A percentile compares a stretch with the other conserved stretches of the same genome.
These are phyloP conservation scores for Nakazawaea populi DNA, from an alignment of 805 yeast genomes.

Conservation along the genomic window DNA sequence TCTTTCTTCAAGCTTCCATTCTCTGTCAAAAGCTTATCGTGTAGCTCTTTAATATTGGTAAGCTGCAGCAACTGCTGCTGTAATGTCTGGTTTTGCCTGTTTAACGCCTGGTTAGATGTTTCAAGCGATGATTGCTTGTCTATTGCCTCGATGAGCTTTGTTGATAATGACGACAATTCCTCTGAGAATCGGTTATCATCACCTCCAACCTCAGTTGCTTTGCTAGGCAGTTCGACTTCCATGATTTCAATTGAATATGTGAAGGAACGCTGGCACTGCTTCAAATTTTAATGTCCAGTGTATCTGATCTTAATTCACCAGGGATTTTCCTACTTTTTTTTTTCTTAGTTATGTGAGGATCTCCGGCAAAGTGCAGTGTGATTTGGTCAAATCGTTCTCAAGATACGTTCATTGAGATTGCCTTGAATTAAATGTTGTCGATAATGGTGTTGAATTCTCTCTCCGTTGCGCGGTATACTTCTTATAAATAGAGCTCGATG, in stretches of 20 bases:
- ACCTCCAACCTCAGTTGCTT: conserved; percentile 18
- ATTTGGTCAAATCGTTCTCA: no score
- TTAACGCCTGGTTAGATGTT: conserved; percentile 35
- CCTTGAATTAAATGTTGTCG: no score
- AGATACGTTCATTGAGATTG: no score
- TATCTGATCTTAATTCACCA: no score
- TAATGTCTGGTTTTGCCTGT: conserved; percentile 26
- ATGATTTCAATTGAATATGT: neutral
- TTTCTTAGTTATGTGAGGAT: no score
- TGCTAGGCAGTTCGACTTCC: neutral
- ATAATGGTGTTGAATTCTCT: no score
- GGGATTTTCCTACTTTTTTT: no score
- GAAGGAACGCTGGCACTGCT: neutral
- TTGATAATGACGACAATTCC: conserved; percentile 53
- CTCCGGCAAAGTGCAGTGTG: no score
- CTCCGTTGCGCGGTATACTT: no score
- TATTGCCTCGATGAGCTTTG: conserved; percentile 54
- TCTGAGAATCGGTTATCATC: conserved; percentile 39
- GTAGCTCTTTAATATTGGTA: neutral
- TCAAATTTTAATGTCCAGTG: no score
- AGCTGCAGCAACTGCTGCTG: conserved; percentile 24
- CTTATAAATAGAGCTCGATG: no score
- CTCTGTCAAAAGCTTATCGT: neutral
- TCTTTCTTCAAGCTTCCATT: conserved; percentile 21
- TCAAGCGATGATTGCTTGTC: conserved; percentile 53